phyloP scores from a whole-genome alignment of 1,284 basidiomycete species.

The Coniophora puteana region DNA sequence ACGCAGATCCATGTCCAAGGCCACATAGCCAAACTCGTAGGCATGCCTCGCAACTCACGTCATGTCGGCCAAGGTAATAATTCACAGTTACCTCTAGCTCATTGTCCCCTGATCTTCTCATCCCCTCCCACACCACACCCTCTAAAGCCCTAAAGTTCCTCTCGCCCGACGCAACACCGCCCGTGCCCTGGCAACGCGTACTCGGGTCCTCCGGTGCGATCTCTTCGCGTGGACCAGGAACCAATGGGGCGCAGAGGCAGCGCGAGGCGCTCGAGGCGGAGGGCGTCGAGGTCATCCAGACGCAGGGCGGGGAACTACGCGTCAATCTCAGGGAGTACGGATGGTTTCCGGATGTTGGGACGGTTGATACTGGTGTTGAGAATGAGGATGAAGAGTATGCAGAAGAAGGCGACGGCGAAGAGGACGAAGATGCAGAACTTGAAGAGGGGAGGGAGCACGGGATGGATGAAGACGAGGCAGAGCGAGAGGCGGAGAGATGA shows the following conservation, averaged over 20 bases:
- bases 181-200: slow-evolving; percentile 76
- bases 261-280: slow-evolving; percentile 56
- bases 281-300: slow-evolving; percentile 50
- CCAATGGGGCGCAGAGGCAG: slow-evolving; percentile 55
- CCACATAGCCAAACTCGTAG: slow-evolving; percentile 79
- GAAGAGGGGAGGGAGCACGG: neutral
- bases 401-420: neutral
- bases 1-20: slow-evolving; percentile 36
- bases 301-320: slow-evolving; percentile 42
- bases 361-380: slow-evolving; percentile 17
- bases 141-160: slow-evolving; percentile 67
- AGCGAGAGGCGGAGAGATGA: too few relatives aligned
- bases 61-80: slow-evolving; percentile 90
- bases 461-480: neutral
- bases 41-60: slow-evolving; percentile 78
- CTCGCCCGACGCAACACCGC: slow-evolving; percentile 50
- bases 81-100: slow-evolving; percentile 35
- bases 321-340: slow-evolving; percentile 49
- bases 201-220: slow-evolving; percentile 65
- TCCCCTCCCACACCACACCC: neutral
- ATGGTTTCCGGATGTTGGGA: slow-evolving; percentile 53
- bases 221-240: slow-evolving; percentile 78
- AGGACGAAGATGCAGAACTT: neutral
- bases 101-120: neutral
- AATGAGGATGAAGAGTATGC: too few relatives aligned